Evolutionary conservation across 2,329 filamentous ascomycete species (phyloP).

Genomic region (Pseudogymnoascus sp.): DNA sequence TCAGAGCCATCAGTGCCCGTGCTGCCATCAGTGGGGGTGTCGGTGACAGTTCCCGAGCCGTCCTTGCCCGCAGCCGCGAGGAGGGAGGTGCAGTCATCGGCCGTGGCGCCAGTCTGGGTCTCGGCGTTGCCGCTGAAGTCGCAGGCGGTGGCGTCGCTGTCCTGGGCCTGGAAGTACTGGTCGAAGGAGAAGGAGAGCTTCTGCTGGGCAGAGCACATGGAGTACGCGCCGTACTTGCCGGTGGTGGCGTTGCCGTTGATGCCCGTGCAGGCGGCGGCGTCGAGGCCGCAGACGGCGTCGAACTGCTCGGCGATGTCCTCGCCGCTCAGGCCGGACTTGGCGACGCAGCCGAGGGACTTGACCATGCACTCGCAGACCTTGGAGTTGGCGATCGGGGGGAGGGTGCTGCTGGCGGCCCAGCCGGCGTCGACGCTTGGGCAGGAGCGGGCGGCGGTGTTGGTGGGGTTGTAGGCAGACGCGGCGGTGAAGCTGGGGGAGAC

Average conservation of each 20-base stretch:
- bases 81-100: constrained; percentile 48
- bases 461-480: constrained; percentile 61
- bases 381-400: constrained; percentile 76
- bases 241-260: constrained; percentile 59
- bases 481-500: constrained; percentile 59
- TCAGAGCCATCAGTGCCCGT: constrained; percentile 22
- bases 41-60: constrained; percentile 48
- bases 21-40: constrained; percentile 34
- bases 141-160: constrained; percentile 51
- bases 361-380: constrained; percentile 82
- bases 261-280: constrained; percentile 51
- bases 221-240: constrained; percentile 68
- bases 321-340: constrained; percentile 47
- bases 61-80: constrained; percentile 56
- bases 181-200: constrained; percentile 69
- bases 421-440: constrained; percentile 60
- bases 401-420: constrained; percentile 64
- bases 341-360: constrained; percentile 61
- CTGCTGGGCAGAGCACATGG: constrained; percentile 63
- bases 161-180: constrained; percentile 58
- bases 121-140: constrained; percentile 62
- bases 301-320: constrained; percentile 63
- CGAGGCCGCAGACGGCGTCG: constrained; percentile 58
- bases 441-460: constrained; percentile 55
- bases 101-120: constrained; percentile 38